Percentiles rank a stretch among this genome's conserved stretches.
These are phyloP conservation scores for Fusarium verticillioides DNA, from an alignment of 2,329 filamentous ascomycete genomes.

Conservation along the genomic window DNA sequence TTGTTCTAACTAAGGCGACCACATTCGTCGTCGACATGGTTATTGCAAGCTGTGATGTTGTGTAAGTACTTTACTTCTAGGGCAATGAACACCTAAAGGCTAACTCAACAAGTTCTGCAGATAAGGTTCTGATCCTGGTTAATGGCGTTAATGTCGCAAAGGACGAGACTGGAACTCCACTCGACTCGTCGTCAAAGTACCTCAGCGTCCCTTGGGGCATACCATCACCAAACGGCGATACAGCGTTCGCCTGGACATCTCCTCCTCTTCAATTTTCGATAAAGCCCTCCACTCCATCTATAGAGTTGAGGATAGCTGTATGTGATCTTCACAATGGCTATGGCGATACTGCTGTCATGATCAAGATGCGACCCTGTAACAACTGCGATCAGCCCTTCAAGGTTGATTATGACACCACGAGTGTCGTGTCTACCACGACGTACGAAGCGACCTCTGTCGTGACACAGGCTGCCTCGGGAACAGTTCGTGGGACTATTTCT, in stretches of 20 bases:
- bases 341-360: neutral
- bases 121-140: neutral
- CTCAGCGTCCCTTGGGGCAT: neutral
- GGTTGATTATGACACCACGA: neutral
- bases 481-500: neutral
- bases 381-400: neutral
- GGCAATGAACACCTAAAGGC: no score
- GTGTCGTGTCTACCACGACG: neutral
- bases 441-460: neutral
- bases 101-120: fast-evolving
- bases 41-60: neutral
- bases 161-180: neutral
- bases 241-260: neutral
- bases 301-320: neutral
- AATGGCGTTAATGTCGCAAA: neutral
- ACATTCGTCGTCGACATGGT: neutral
- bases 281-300: no score
- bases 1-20: neutral
- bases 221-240: neutral
- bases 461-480: neutral
- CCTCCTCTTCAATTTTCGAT: neutral
- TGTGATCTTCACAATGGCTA: neutral
- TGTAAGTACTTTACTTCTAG: no score
- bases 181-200: neutral
- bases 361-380: neutral